A percentile compares a stretch with the other conserved stretches of the same genome.
phyloP scores from a whole-genome alignment of 345 rosid species.

The Brassica cretica region DNA sequence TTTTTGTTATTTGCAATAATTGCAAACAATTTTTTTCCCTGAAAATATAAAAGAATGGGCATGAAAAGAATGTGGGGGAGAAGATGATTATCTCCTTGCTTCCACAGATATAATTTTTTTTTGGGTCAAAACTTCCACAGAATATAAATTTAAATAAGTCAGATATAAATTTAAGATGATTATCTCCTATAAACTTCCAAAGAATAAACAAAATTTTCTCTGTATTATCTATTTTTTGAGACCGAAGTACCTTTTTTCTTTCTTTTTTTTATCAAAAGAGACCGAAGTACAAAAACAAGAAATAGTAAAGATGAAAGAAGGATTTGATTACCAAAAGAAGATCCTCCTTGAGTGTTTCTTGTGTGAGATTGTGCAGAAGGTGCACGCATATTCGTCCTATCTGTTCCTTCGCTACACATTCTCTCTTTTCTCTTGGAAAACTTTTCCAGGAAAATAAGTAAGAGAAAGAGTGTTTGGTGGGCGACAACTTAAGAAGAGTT shows the following conservation, averaged over 20 bases:
- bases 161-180: not conserved
- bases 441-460: not conserved
- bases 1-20: not conserved
- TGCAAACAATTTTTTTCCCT: not conserved
- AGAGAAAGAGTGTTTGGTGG: conserved; percentile 15
- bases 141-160: too few relatives aligned
- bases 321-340: conserved; percentile 20
- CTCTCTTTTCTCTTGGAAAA: not conserved
- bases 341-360: conserved; percentile 20
- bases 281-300: not conserved
- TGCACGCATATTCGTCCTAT: conserved; percentile 6
- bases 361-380: conserved; percentile 20
- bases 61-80: not conserved
- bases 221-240: too few relatives aligned
- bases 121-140: too few relatives aligned
- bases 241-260: not conserved
- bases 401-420: conserved; percentile 18
- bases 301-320: not conserved
- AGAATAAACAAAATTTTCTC: too few relatives aligned
- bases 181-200: not conserved
- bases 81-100: not conserved
- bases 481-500: not conserved
- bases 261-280: not conserved
- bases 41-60: not conserved
- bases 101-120: not conserved